Evolutionary conservation across 2,329 filamentous ascomycete genomes (phyloP).

Genomic region (Nothopassalora personata): DNA sequence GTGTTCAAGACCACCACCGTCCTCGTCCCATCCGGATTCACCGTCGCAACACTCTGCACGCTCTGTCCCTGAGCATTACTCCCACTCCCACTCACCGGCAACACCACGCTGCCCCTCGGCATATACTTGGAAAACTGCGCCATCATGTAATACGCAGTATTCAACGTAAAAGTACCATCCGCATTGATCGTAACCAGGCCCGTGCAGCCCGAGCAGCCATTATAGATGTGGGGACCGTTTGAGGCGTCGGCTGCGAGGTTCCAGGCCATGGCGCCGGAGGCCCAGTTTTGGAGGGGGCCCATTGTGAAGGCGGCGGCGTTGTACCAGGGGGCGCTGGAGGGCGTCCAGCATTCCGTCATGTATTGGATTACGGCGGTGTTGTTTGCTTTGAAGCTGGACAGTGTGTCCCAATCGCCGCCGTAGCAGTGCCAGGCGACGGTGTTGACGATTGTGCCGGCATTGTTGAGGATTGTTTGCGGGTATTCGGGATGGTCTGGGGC

Average conservation of each 20-base stretch:
- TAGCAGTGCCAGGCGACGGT: constrained; percentile 23
- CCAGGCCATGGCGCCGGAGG: constrained; percentile 18
- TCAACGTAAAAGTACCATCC: constrained; percentile 13
- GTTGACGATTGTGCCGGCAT: constrained; percentile 13
- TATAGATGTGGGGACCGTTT: constrained; percentile 15
- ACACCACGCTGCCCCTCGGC: constrained; percentile 10
- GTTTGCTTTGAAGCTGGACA: constrained; percentile 14
- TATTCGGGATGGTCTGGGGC: constrained; percentile 11
- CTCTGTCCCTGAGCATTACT: constrained; percentile 1
- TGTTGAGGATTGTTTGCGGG: constrained; percentile 16
- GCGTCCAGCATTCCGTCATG: constrained; percentile 22
- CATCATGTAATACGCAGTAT: constrained; percentile 20
- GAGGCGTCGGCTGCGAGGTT: constrained; percentile 12
- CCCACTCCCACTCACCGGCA: constrained; percentile 10
- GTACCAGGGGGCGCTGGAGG: constrained; percentile 8
- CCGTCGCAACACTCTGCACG: constrained; percentile 12
- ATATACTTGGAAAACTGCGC: constrained; percentile 20
- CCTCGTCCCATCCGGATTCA: constrained; percentile 18
- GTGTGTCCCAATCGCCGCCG: constrained; percentile 12
- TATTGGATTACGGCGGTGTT: constrained; percentile 17
- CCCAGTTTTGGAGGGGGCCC: constrained; percentile 22
- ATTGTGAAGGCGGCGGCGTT: constrained; percentile 19
- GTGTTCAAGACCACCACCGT: constrained; percentile 17
- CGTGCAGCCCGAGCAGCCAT: constrained; percentile 12
- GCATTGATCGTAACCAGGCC: constrained; percentile 17